phyloP scores from a whole-genome alignment of 2,329 filamentous ascomycete genomes.

The Bipolaris sorokiniana region DNA sequence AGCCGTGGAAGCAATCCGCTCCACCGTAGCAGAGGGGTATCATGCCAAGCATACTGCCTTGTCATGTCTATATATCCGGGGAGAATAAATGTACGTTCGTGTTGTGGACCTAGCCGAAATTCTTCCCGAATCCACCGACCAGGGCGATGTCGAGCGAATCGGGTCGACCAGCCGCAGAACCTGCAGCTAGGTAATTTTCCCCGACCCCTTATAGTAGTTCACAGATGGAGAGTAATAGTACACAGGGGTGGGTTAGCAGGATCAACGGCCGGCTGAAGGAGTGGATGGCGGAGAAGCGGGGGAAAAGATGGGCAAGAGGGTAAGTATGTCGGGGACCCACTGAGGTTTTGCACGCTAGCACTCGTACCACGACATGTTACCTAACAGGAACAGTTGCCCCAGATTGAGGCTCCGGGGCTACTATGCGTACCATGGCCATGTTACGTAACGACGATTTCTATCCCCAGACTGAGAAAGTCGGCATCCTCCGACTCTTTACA shows the following conservation, averaged over 20 bases:
- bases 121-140: neutral
- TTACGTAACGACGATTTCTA: slow-evolving; percentile 9
- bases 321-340: slow-evolving; percentile 24
- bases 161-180: neutral
- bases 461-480: slow-evolving; percentile 8
- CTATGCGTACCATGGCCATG: neutral
- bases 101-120: neutral
- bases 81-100: neutral
- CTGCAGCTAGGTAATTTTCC: neutral
- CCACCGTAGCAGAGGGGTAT: neutral
- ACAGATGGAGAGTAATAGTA: neutral
- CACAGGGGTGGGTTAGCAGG: slow-evolving; percentile 54
- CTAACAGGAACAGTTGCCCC: slow-evolving; percentile 8
- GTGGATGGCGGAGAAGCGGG: slow-evolving; percentile 57
- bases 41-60: neutral
- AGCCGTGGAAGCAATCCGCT: neutral
- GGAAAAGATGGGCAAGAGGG: slow-evolving; percentile 60
- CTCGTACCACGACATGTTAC: slow-evolving; percentile 3
- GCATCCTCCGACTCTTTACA: slow-evolving; percentile 3
- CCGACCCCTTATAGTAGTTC: neutral
- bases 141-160: neutral
- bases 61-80: too few relatives aligned
- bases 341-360: neutral
- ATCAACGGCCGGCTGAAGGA: slow-evolving; percentile 56
- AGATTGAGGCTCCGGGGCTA: slow-evolving; percentile 9